Base-by-base conservation (phyloP, 257 asterid genomes). In the Petunia axillaris region DNA sequence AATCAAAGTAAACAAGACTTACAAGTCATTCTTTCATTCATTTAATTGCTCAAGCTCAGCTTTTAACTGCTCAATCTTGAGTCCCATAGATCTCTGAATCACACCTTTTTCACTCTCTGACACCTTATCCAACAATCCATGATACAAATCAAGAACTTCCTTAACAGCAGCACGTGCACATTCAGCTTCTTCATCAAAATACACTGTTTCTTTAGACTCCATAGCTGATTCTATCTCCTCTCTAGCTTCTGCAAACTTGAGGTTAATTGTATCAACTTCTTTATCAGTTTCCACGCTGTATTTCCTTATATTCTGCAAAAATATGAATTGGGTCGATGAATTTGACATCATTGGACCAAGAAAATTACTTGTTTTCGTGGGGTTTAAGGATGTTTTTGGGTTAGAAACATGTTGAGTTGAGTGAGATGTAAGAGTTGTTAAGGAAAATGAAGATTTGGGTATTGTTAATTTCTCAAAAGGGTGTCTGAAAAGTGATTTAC, bases 161-260 rank as follows among this genome's bases (percentile, higher is more conserved):
- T 81, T 79, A 58, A 91, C 99, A 36, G 95, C 97, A 43, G 81
- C 88, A 81, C 99, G 99, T 3, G 99, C 99, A 73, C 97, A 96
- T 78, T 90, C 97, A 57, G 98, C 98, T 89, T 95, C 98, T 76
- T 95, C 98, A 76, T 96, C 88, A 77, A 96, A 94, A 81, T 96
- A 96, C 59, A 94, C 97, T 0, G 99, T 94, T 81, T 96, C 99
- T 57, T 96, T 94, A 6, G 98, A 92, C 16, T 94, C 98, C 98
- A 96, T 76, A 9, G 99, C 99, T 59, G 96, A 84, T 35, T 96
- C 99, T 76, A 96, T 89, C 92, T 96, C 99, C 88, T 96, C 99
- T 77, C 99, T 88, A 9, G 99, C 99, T 88, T 94, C 99, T n/a
- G 95, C 95, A 77, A 96, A 96, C 87, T 94, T 96, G 85, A 90